Percentiles rank a stretch among this genome's conserved stretches.
Conservation (phyloP, 2,329 filamentous ascomycete genomes). For the Hymenoscyphus occultus region DNA sequence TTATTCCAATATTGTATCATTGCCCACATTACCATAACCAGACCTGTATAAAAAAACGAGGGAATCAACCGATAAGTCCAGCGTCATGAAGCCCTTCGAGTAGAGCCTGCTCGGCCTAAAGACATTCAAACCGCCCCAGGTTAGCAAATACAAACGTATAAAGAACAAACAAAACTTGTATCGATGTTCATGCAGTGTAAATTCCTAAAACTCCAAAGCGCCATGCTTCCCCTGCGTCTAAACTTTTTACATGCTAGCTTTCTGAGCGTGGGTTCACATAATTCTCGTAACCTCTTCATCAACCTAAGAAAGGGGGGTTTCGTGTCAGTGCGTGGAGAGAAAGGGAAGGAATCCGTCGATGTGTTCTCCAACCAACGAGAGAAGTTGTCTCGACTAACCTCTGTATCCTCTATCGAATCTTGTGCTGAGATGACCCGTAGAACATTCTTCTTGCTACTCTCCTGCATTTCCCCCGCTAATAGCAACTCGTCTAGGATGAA, state of each 20-base stretch:
- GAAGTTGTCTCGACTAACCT: constrained; percentile 60
- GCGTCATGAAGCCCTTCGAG: neutral
- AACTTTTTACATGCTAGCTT: neutral
- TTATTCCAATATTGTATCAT: neutral
- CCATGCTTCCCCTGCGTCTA: constrained; percentile 5
- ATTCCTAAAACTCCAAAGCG: constrained; percentile 19
- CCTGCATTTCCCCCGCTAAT: constrained; percentile 93
- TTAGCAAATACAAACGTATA: constrained; percentile 1
- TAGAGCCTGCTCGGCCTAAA: constrained; percentile 1
- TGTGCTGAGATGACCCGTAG: constrained; percentile 94
- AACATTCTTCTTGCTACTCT: constrained; percentile 99
- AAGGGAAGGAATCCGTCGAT: neutral
- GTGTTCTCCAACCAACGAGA: neutral
- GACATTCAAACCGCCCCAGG: neutral
- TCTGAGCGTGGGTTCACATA: constrained; percentile 32
- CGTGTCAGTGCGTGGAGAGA: constrained; percentile 50
- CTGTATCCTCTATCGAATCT: constrained; percentile 97
- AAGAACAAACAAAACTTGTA: neutral
- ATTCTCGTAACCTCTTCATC: constrained; percentile 40
- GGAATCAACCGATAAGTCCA: neutral
- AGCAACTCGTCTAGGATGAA: constrained; percentile 97
- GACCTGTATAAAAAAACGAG: neutral
- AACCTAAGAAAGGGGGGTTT: constrained; percentile 43
- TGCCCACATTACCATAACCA: neutral
- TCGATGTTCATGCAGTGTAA: constrained; percentile 10